Conservation (phyloP, 2,329 filamentous ascomycete species). For the Metarhizium anisopliae region DNA sequence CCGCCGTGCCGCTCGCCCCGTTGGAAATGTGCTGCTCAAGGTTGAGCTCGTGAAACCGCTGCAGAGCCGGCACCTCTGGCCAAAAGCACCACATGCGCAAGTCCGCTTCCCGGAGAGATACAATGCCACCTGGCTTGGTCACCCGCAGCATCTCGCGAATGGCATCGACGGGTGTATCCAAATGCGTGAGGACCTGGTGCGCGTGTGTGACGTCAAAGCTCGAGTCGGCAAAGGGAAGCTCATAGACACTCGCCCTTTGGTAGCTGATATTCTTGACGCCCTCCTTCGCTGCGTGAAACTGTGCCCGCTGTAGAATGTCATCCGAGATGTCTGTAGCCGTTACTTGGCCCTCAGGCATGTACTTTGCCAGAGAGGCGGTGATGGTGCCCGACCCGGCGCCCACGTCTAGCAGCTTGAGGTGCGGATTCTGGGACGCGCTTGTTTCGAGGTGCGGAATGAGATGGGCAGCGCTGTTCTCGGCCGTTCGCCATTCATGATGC, state of each 20-base stretch:
- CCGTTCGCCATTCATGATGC: constrained; percentile 31
- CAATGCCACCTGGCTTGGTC: constrained; percentile 30
- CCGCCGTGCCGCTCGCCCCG: constrained; percentile 14
- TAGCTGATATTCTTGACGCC: constrained; percentile 18
- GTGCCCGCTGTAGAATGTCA: constrained; percentile 20
- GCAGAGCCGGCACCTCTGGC: constrained; percentile 16
- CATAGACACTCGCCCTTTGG: constrained; percentile 18
- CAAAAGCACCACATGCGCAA: constrained; percentile 20
- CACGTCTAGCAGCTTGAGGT: constrained; percentile 34
- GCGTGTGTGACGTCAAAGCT: constrained; percentile 33
- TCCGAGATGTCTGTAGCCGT: constrained; percentile 22
- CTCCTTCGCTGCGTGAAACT: constrained; percentile 11
- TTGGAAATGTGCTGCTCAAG: constrained; percentile 12
- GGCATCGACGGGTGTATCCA: constrained; percentile 24
- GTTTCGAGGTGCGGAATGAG: constrained; percentile 27
- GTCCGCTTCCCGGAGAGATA: constrained; percentile 27
- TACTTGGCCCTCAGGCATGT: constrained; percentile 29
- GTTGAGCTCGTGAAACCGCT: constrained; percentile 15
- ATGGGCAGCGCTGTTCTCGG: constrained; percentile 32
- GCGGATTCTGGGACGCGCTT: constrained; percentile 15
- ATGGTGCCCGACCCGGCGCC: constrained; percentile 42
- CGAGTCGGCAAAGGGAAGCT: constrained; percentile 28
- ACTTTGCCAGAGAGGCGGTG: constrained; percentile 30
- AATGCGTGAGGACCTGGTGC: constrained; percentile 33
- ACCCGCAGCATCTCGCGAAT: constrained; percentile 33